These are phyloP conservation scores for Funneliformis caledonium DNA, from an alignment of 371 early-diverging fungal species.

Conservation along the genomic window DNA sequence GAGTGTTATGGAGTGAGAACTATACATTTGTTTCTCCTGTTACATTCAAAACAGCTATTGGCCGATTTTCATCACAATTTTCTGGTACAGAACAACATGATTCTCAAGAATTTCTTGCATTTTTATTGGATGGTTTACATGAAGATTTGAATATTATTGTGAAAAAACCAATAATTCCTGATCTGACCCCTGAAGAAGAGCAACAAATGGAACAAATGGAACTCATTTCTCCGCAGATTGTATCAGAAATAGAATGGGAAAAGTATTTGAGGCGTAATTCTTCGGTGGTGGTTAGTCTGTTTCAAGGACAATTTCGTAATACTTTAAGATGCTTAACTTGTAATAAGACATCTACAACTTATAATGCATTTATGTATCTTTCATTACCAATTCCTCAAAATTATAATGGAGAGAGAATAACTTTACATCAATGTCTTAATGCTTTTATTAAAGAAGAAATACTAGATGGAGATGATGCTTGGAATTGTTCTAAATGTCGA, in stretches of 20 bases:
- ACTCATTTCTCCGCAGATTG: slow-evolving; percentile 48
- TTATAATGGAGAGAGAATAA: slow-evolving; percentile 44
- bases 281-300: slow-evolving; percentile 90
- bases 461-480: slow-evolving; percentile 88
- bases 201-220: slow-evolving; percentile 44
- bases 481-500: slow-evolving; percentile 91
- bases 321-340: slow-evolving; percentile 85
- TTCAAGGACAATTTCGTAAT: slow-evolving; percentile 88
- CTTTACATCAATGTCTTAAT: slow-evolving; percentile 83
- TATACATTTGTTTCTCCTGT: slow-evolving; percentile 64
- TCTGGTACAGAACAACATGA: slow-evolving; percentile 75
- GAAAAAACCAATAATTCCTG: slow-evolving; percentile 41
- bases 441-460: slow-evolving; percentile 84
- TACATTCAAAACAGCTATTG: slow-evolving; percentile 59
- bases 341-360: slow-evolving; percentile 85
- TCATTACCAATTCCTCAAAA: slow-evolving; percentile 87
- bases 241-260: slow-evolving; percentile 77
- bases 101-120: slow-evolving; percentile 76
- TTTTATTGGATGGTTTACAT: slow-evolving; percentile 75
- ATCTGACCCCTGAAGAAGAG: slow-evolving; percentile 47
- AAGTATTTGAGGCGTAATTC: slow-evolving; percentile 76
- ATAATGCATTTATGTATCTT: slow-evolving; percentile 90
- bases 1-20: slow-evolving; percentile 71
- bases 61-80: slow-evolving; percentile 70
- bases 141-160: slow-evolving; percentile 67